These are phyloP conservation scores for Mycena indigotica DNA, from an alignment of 768 basidiomycete species.

Conservation along the genomic window DNA sequence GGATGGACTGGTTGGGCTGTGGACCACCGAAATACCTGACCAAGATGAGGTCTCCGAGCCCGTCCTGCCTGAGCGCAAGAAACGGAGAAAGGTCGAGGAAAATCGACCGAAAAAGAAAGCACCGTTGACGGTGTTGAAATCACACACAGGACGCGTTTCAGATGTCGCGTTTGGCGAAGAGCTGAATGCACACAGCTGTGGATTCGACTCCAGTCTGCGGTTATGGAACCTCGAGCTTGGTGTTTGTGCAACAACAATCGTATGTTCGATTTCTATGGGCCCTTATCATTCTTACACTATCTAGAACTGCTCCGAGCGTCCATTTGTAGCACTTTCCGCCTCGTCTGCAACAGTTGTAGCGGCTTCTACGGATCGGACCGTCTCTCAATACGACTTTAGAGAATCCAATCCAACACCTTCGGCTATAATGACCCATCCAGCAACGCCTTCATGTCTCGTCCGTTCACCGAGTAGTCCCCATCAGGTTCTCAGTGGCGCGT, in stretches of 20 bases:
- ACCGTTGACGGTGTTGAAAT: constrained; percentile 74
- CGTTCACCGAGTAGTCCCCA: constrained; percentile 33
- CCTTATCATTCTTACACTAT: not conserved
- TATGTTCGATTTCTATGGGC: constrained; percentile 38
- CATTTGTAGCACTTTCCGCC: constrained; percentile 65
- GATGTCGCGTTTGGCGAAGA: constrained; percentile 58
- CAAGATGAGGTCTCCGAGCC: constrained; percentile 65
- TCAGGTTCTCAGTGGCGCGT: constrained; percentile 71
- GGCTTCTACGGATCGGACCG: constrained; percentile 74
- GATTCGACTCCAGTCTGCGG: constrained; percentile 88
- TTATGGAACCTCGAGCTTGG: constrained; percentile 85
- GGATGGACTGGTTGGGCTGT: constrained; percentile 85
- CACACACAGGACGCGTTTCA: constrained; percentile 83
- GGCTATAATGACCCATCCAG: constrained; percentile 56
- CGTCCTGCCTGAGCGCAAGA: constrained; percentile 46
- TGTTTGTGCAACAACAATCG: constrained; percentile 69
- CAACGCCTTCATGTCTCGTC: constrained; percentile 68
- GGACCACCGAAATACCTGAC: constrained; percentile 64
- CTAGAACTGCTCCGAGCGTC: constrained; percentile 71
- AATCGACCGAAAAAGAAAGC: constrained; percentile 58
- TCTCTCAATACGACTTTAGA: constrained; percentile 72
- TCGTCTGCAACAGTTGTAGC: constrained; percentile 38
- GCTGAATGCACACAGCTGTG: constrained; percentile 67
- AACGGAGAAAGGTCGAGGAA: constrained; percentile 60
- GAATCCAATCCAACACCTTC: constrained; percentile 37